Evolutionary conservation across 1,284 basidiomycete genomes (phyloP), one percentile per base, ranked within the genome.

Genomic region (Ceratobasidium sp.): DNA sequence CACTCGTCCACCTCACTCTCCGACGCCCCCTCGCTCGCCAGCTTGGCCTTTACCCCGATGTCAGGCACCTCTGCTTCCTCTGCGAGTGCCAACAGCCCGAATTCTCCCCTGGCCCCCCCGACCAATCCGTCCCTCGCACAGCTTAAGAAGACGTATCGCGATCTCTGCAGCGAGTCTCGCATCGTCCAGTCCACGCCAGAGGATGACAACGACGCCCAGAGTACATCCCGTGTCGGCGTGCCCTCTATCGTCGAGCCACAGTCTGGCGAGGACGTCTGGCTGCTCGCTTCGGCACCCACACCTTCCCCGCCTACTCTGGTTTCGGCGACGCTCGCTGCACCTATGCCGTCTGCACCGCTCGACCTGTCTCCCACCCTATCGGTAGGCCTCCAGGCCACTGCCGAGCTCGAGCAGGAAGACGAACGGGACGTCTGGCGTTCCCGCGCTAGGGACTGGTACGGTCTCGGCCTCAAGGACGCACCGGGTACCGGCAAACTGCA

Each of bases 401-500:
- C 94, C 18, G 87, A 92, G 80, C 91, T 98, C 88, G 94, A 96
- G 78, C 88, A 97, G 64, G 94, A 96, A 82, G 91, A 93, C 0
- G 97, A 99, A 85, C 93, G 95, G 83, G 96, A 98, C 82, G 90
- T 93, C 2, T 99, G 97, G 98, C 87, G 96, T 59, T 88, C 88
- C 54, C 94, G 96, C 33, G 97, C 97, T 1, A 87, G 92, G 79
- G 95, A 96, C 57, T 99, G 98, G 97, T n/a, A 98, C 83, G 93
- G 91, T 20, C 89, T 90, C 73, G 97, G 96, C 0, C 87, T 99
- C 33, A 90, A 92, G 4, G 95, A 96, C 81, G 93, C 93, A 74
- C 98, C 98, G 1, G 95, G 95, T 35, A 92, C 92, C 18, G 97
- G 97, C 6, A 92, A 96, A 81, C 86, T 99, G 66, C 97, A 99